phyloP scores from a whole-genome alignment of 2,329 filamentous ascomycete species.

The Nakataea oryzae region DNA sequence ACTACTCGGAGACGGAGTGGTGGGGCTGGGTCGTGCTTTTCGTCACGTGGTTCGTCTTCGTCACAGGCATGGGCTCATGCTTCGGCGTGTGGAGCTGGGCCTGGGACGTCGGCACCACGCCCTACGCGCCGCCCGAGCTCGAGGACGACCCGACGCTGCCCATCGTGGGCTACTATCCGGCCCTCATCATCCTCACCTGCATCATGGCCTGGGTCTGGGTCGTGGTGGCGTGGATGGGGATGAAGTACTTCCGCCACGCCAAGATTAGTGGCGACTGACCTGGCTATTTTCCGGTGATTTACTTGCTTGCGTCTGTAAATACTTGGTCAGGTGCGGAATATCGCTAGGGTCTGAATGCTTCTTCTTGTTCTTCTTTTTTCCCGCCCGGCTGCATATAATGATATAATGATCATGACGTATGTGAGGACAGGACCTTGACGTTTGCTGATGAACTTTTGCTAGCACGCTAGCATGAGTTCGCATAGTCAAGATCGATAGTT shows the following conservation, averaged over 20 bases:
- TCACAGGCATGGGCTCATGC: conserved; percentile 92
- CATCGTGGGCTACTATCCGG: conserved; percentile 94
- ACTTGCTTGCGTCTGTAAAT: neutral
- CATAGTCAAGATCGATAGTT: neutral
- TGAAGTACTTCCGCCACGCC: conserved; percentile 98
- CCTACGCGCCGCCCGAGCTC: conserved; percentile 87
- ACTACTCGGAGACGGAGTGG: conserved; percentile 92
- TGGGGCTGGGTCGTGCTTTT: conserved; percentile 94
- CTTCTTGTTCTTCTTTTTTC: too few species aligned
- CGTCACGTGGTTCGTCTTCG: conserved; percentile 92
- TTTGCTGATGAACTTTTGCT: too few species aligned
- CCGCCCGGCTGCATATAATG: too few species aligned
- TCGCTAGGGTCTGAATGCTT: too few species aligned
- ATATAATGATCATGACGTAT: too few species aligned
- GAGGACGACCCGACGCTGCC: conserved; percentile 92
- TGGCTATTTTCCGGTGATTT: neutral
- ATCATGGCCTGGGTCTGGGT: conserved; percentile 99
- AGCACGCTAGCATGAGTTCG: too few species aligned
- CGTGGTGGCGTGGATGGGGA: conserved; percentile 91
- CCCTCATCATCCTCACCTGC: conserved; percentile 80
- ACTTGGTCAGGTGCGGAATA: neutral
- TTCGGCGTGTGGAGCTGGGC: conserved; percentile 97
- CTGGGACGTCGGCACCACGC: conserved; percentile 95
- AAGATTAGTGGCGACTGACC: conserved; percentile 63
- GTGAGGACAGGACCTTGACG: neutral